Evolutionary conservation across 2,329 filamentous ascomycete species (phyloP).

Genomic region (Pseudogymnoascus sp.): DNA sequence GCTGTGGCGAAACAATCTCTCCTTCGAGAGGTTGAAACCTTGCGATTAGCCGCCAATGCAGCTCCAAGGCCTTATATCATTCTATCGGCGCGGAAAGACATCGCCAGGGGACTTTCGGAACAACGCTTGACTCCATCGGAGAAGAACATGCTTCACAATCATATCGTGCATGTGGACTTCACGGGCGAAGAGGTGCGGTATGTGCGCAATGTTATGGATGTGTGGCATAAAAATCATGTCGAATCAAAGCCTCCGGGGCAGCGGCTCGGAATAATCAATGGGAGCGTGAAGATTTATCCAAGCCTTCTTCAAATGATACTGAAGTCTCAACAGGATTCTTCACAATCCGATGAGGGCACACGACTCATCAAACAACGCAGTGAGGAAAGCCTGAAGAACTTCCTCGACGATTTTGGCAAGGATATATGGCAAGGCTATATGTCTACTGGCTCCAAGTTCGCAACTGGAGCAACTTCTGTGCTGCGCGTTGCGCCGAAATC

Average conservation of each 20-base stretch:
- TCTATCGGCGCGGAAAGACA: background rate
- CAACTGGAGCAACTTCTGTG: background rate
- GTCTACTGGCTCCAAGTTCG: background rate
- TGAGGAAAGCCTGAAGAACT: background rate
- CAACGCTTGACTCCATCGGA: background rate
- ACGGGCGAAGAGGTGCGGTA: background rate
- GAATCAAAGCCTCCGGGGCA: background rate
- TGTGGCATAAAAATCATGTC: background rate
- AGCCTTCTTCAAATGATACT: background rate
- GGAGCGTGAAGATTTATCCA: background rate
- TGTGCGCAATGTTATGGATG: slow-evolving; percentile 1
- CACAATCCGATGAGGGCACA: slow-evolving; percentile 10
- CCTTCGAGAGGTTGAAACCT: background rate
- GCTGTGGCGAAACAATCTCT: background rate
- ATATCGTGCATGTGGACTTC: slow-evolving; percentile 8
- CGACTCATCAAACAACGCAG: background rate
- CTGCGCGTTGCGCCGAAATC: background rate
- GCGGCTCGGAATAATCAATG: background rate
- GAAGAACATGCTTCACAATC: background rate
- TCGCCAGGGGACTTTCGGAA: background rate
- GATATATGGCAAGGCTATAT: background rate
- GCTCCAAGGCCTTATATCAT: background rate
- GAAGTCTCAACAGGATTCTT: slow-evolving; percentile 15
- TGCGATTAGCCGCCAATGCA: background rate
- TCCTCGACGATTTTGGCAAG: background rate